Evolutionary conservation across 371 early-diverging fungal genomes (phyloP), one percentile per base, ranked within the genome.

Genomic region (Smittium culicis): DNA sequence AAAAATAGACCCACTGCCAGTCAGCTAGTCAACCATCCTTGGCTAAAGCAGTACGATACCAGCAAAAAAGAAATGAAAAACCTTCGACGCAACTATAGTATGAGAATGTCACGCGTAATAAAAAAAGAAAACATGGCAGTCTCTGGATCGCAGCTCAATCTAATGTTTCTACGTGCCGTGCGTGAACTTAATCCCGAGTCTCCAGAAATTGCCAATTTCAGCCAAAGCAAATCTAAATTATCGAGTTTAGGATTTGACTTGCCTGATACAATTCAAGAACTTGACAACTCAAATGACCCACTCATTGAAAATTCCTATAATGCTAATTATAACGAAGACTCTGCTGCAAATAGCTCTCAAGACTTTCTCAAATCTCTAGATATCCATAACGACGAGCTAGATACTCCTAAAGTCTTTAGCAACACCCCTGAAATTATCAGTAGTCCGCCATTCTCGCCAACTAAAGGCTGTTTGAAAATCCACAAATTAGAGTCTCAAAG

Each of bases 1-100:
- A 68, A 68, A 0, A 66, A 81, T 16, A 78, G 93, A n/a, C 83
- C 88, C 0, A 85, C 85, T 1, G 92, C 93, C 0, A 64, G 72
- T 0, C 76, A 83, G 64, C 73, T 93, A 56, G 79, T 85, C 68
- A 69, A 73, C 20, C 92, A 91, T 72, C 71, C 69, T 16, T 93
- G 92, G 92, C 82, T 90, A 34, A 71, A 69, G 14, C 77, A 81
- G 54, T 78, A 81, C 34, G 71, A 74, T 31, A 70, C 68, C 61
- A 69, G 74, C 35, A 73, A 79, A 66, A 74, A 79, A 66, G 31
- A 63, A 33, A 63, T 63, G 63, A 31, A 63, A 35, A 31, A 34
- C 8, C n/a, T 63, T 20, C 2, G 63, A 33, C 20, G 63, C 20
- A 63, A 31, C 24, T 63, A 34, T 32, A 34, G 34, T 14, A 63